Evolutionary conservation across 768 basidiomycete genomes (phyloP).

Genomic region (Lyophyllum shimeji): DNA sequence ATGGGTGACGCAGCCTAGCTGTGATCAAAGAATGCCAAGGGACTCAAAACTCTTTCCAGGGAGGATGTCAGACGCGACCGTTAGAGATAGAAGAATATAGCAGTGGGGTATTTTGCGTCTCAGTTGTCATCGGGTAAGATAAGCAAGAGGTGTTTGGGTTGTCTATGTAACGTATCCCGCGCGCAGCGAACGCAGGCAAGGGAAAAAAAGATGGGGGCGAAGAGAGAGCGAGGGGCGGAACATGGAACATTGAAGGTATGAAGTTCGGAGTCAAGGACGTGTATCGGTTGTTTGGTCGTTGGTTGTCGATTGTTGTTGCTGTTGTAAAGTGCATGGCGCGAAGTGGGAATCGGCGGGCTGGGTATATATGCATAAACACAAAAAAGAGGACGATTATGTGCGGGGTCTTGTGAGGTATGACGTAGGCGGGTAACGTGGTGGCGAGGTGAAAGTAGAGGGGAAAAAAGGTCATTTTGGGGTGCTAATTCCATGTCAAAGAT

Average conservation of each 20-base stretch:
- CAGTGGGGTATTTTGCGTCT: too few relatives aligned
- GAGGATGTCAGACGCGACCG: too few relatives aligned
- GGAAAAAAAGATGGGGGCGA: not conserved
- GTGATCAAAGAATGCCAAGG: too few relatives aligned
- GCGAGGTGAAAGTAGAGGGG: not conserved
- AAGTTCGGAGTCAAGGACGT: not conserved
- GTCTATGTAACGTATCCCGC: too few relatives aligned
- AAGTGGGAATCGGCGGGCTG: not conserved
- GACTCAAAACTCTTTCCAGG: too few relatives aligned
- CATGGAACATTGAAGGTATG: not conserved
- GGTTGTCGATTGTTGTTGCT: too few relatives aligned
- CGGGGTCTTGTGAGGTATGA: constrained; percentile 2
- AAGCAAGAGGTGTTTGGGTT: too few relatives aligned
- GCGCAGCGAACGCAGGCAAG: too few relatives aligned
- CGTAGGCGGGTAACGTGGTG: not conserved
- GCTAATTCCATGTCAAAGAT: not conserved
- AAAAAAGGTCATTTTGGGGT: not conserved
- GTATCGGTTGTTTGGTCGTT: too few relatives aligned
- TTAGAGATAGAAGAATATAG: not conserved
- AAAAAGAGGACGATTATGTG: constrained; percentile 10
- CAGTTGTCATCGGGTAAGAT: too few relatives aligned
- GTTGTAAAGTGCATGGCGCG: too few relatives aligned
- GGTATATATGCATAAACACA: constrained; percentile 10
- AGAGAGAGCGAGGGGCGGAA: not conserved
- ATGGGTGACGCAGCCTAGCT: too few relatives aligned